Base-by-base conservation (phyloP, 768 basidiomycete species). In the Kwoniella sp. region DNA sequence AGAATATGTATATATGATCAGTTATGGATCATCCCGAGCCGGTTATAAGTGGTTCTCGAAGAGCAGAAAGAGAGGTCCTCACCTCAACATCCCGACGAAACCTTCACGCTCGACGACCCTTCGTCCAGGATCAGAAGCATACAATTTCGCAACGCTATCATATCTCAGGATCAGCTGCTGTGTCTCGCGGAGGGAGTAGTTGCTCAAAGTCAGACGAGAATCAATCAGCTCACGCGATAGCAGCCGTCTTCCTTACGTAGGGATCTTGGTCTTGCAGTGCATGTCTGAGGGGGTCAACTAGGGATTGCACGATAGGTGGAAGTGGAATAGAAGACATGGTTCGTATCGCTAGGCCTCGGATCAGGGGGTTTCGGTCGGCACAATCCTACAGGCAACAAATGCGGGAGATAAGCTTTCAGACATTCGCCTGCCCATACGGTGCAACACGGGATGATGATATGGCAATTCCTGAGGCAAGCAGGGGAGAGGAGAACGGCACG, bases 261-360 rank as follows among this genome's bases (percentile, higher is more conserved):
- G 96, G 93, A 79, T 99, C 95, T 17, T 88, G 85, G 79, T 99
- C 96, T 74, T 92, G 90, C 47, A 98, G 83, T 67, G 90, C 90
- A 79, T 96, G 92, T 64, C 92, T 86, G 29, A 99, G 83, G 56
- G 93, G 95, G 62, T 98, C 96, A 46, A 88, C 83, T 37, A 99
- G 84, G 0, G 90, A 86, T 60, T 91, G 89, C 13, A 88, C 88
- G 65, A 97, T 91, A 3, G 75, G 61, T 9, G 93, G 90, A 24
- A 96, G 88, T 36, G 93, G 92, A 72, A 99, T 98, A 77, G 96
- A 97, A 7, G 96, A 95, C 95, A 99, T 98, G 13, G 96, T 99
- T 47, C 96, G 90, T 72, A 99, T 94, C 21, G 96, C 93, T 50
- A 99, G 84, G 17, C 95, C 96, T 36, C 96, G 90, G 61, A 99